Conservation (phyloP, 192 early-diverging fungal species). For the Podila verticillata region DNA sequence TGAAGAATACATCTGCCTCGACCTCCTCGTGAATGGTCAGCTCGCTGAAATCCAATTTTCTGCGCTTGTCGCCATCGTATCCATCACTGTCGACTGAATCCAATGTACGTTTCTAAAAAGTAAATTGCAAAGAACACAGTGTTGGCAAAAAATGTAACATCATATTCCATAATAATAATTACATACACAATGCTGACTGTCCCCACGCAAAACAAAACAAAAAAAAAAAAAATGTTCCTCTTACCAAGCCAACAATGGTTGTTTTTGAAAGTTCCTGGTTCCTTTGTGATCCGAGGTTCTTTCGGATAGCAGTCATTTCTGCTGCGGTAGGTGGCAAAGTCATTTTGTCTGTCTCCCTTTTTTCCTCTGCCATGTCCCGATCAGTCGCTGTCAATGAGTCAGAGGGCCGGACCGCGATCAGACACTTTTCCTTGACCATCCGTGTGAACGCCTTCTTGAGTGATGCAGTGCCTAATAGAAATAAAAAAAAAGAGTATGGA, state of each 20-base stretch:
- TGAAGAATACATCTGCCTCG: constrained; percentile 70
- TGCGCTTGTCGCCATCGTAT: constrained; percentile 22
- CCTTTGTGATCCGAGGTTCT: constrained; percentile 54
- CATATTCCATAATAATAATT: too few relatives aligned
- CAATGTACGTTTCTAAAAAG: constrained; percentile 41
- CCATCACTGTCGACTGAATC: constrained; percentile 12
- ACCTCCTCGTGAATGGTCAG: constrained; percentile 48
- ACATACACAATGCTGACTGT: too few relatives aligned
- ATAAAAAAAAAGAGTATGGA: neutral
- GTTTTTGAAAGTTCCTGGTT: constrained; percentile 57
- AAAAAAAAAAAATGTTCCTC: constrained; percentile 3
- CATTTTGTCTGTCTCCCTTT: constrained; percentile 63
- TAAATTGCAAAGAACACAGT: neutral
- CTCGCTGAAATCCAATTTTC: constrained; percentile 11
- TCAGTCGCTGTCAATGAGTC: constrained; percentile 72
- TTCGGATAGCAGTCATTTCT: constrained; percentile 64
- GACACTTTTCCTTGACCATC: constrained; percentile 70
- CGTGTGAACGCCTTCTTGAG: constrained; percentile 54
- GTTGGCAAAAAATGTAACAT: neutral
- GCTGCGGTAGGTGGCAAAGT: constrained; percentile 67
- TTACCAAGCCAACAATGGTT: constrained; percentile 63
- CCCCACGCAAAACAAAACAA: neutral
- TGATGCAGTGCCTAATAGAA: constrained; percentile 1
- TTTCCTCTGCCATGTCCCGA: constrained; percentile 69
- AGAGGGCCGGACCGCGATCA: constrained; percentile 64